These are phyloP conservation scores for Ophiostoma sp. DNA, from an alignment of 2,329 filamentous ascomycete species.

Conservation along the genomic window DNA sequence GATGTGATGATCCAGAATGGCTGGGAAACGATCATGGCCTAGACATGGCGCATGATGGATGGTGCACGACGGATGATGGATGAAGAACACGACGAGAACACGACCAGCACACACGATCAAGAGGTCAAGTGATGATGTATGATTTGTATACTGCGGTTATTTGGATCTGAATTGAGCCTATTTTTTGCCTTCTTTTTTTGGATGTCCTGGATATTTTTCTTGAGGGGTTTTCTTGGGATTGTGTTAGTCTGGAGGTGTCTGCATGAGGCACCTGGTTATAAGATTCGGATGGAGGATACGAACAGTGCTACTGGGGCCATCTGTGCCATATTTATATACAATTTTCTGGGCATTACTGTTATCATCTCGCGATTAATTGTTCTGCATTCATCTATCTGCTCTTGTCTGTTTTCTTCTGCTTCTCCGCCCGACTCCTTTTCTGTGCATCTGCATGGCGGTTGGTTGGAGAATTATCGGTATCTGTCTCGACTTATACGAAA, in stretches of 20 bases:
- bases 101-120: slow-evolving; percentile 4
- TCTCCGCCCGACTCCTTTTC: background rate
- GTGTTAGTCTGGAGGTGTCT: background rate
- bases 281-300: background rate
- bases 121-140: background rate
- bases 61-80: background rate
- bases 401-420: background rate
- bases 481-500: background rate
- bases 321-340: slow-evolving; percentile 4
- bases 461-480: background rate
- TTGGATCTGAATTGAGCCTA: background rate
- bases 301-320: background rate
- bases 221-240: background rate
- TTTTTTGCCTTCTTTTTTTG: background rate
- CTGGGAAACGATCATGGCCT: slow-evolving; percentile 43
- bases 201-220: background rate
- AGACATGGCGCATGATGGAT: background rate
- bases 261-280: background rate
- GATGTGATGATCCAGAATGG: slow-evolving; percentile 53
- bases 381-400: background rate
- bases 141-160: background rate
- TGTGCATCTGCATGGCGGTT: background rate
- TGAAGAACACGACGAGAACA: background rate
- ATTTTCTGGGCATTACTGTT: background rate
- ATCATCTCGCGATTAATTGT: background rate